phyloP scores from a whole-genome alignment of 805 yeast species.

The Maudiozyma saulgeensis region DNA sequence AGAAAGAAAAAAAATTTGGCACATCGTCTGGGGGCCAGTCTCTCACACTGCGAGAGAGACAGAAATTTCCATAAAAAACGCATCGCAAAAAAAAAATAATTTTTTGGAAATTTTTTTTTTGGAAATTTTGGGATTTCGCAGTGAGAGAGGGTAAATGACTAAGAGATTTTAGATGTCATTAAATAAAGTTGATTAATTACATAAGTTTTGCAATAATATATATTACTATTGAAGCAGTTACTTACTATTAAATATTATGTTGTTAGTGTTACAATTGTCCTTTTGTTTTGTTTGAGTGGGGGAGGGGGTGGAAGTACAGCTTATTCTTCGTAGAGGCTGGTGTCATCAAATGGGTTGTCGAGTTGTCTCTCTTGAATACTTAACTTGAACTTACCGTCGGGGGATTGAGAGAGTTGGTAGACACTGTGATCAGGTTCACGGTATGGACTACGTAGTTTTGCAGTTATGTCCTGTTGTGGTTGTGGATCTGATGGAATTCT shows the following conservation, averaged over 20 bases:
- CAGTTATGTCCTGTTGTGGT: background rate
- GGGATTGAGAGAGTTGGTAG: slow-evolving; percentile 24
- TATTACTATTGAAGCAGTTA: background rate
- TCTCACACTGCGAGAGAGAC: too few relatives aligned
- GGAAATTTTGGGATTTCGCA: too few relatives aligned
- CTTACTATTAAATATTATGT: background rate
- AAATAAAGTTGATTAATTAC: too few relatives aligned
- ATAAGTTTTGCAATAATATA: background rate
- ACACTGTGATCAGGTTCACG: slow-evolving; percentile 24
- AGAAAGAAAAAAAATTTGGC: too few relatives aligned
- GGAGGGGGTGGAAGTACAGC: too few relatives aligned
- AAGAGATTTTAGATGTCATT: too few relatives aligned
- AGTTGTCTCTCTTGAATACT: slow-evolving; percentile 15
- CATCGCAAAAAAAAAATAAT: too few relatives aligned
- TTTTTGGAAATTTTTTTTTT: too few relatives aligned
- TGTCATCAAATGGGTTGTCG: slow-evolving; percentile 21
- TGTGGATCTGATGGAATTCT: background rate
- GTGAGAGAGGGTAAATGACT: too few relatives aligned
- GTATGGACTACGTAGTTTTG: slow-evolving; percentile 19
- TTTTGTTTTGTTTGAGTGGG: background rate
- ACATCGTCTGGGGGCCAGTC: too few relatives aligned
- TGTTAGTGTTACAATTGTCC: slow-evolving; percentile 6
- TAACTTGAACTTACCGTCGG: slow-evolving; percentile 25
- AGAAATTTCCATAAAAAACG: too few relatives aligned
- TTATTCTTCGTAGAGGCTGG: slow-evolving; percentile 23